A percentile compares a stretch with the other conserved stretches of the same genome.
phyloP scores from a whole-genome alignment of 768 basidiomycete species.

The Pulveroboletus sp. region DNA sequence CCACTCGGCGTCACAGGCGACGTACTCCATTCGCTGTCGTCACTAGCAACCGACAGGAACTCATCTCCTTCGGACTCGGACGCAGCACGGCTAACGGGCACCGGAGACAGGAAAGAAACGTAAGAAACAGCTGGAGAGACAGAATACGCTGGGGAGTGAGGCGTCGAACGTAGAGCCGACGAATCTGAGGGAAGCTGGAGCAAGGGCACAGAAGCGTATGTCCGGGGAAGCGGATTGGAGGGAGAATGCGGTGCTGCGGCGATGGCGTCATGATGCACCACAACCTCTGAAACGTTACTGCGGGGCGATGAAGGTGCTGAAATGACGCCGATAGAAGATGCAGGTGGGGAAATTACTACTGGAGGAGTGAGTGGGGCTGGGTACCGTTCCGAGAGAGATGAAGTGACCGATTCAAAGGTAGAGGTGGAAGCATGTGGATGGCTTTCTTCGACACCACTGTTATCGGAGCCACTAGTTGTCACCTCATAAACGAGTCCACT shows the following conservation, averaged over 20 bases:
- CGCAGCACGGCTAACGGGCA: conserved; percentile 11
- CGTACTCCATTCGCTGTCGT: conserved; percentile 11
- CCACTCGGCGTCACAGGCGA: not conserved
- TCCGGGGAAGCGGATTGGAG: not conserved
- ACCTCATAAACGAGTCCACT: conserved; percentile 20
- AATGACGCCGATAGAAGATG: conserved; percentile 21
- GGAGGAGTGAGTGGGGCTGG: conserved; percentile 27
- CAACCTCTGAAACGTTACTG: conserved; percentile 14
- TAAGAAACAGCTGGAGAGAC: conserved; percentile 19
- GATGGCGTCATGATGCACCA: conserved; percentile 2
- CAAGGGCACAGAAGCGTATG: not conserved
- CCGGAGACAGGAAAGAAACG: conserved; percentile 24
- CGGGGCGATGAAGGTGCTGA: conserved; percentile 21
- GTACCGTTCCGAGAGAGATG: conserved; percentile 30
- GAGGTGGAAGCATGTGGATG: not conserved
- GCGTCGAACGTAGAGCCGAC: not conserved
- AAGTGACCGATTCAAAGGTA: conserved; percentile 11
- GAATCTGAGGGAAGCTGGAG: conserved; percentile 12
- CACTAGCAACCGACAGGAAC: conserved; percentile 22
- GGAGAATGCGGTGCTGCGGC: not conserved
- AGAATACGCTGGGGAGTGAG: conserved; percentile 1
- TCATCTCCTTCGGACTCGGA: conserved; percentile 25
- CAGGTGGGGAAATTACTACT: conserved; percentile 24
- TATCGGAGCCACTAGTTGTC: not conserved
- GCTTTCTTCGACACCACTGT: not conserved